phyloP scores from a whole-genome alignment of 352 stramenopile species.

The Hyaloperonospora brassicae region DNA sequence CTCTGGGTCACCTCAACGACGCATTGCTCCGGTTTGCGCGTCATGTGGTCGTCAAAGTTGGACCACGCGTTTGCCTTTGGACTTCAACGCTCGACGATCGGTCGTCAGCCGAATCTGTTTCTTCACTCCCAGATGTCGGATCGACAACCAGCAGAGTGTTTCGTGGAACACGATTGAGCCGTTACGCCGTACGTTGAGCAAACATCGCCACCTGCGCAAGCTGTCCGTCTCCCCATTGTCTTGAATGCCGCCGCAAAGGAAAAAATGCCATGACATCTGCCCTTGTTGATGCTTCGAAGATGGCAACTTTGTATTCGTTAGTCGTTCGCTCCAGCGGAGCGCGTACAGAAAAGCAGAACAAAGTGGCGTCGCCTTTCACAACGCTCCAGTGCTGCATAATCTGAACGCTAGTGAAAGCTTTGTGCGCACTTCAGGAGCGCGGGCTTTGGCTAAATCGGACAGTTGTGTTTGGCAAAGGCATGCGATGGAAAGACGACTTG shows the following conservation, averaged over 20 bases:
- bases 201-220: conserved; percentile 66
- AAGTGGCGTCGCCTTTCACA: conserved; percentile 48
- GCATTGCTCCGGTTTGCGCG: conserved; percentile 10
- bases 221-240: conserved; percentile 61
- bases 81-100: conserved; percentile 41
- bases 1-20: no score
- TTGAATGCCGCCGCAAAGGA: conserved; percentile 63
- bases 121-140: conserved; percentile 43
- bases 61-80: conserved; percentile 53
- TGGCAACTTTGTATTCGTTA: conserved; percentile 60
- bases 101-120: conserved; percentile 54
- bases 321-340: conserved; percentile 64
- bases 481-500: no score
- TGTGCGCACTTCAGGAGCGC: no score
- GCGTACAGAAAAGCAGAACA: conserved; percentile 45
- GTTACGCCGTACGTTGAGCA: conserved; percentile 73
- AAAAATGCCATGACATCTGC: conserved; percentile 47
- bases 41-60: conserved; percentile 91
- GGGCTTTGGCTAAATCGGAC: no score
- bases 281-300: conserved; percentile 47
- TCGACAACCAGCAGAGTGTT: conserved; percentile 82
- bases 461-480: no score
- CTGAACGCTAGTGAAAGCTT: conserved; percentile 12
- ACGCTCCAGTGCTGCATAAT: conserved; percentile 73
- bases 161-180: conserved; percentile 76